A percentile compares a stretch with the other conserved stretches of the same genome.
phyloP scores from a whole-genome alignment of 768 basidiomycete genomes.

The Lentinula boryana region DNA sequence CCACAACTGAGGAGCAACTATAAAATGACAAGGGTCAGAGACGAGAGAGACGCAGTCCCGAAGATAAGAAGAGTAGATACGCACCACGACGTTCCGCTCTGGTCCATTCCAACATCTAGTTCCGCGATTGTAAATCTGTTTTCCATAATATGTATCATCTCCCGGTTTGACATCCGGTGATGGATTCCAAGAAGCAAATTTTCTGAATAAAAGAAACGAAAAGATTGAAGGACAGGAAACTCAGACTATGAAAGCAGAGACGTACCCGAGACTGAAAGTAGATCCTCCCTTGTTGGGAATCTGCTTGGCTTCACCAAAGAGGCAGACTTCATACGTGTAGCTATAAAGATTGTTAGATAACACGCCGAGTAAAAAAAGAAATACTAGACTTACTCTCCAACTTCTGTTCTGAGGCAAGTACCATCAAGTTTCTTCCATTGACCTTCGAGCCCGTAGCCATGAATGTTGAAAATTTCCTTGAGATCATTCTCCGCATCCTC shows the following conservation, averaged over 20 bases:
- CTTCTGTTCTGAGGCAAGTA: slow-evolving; percentile 71
- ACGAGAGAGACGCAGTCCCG: background rate
- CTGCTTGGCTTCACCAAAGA: slow-evolving; percentile 85
- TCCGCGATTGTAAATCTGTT: slow-evolving; percentile 79
- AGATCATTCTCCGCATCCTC: slow-evolving; percentile 53
- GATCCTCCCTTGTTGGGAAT: slow-evolving; percentile 78
- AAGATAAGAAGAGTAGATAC: slow-evolving; percentile 12
- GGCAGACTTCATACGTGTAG: slow-evolving; percentile 91
- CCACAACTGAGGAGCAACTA: slow-evolving; percentile 85
- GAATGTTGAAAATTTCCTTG: slow-evolving; percentile 54
- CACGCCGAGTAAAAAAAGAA: background rate
- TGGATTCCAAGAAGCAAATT: slow-evolving; percentile 78
- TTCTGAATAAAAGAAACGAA: slow-evolving; percentile 31
- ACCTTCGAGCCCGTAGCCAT: slow-evolving; percentile 71
- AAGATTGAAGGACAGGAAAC: background rate
- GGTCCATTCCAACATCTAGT: slow-evolving; percentile 97
- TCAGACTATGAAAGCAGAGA: slow-evolving; percentile 5
- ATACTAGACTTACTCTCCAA: slow-evolving; percentile 73
- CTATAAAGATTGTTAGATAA: slow-evolving; percentile 29
- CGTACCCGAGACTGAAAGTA: slow-evolving; percentile 79
- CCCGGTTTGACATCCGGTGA: slow-evolving; percentile 51
- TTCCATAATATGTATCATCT: slow-evolving; percentile 68
- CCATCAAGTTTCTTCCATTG: slow-evolving; percentile 96
- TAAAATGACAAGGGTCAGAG: background rate
- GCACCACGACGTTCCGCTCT: slow-evolving; percentile 73